A percentile compares a stretch with the other conserved stretches of the same genome.
These are phyloP conservation scores for Spathaspora passalidarum DNA, from an alignment of 805 yeast species.

Conservation along the genomic window DNA sequence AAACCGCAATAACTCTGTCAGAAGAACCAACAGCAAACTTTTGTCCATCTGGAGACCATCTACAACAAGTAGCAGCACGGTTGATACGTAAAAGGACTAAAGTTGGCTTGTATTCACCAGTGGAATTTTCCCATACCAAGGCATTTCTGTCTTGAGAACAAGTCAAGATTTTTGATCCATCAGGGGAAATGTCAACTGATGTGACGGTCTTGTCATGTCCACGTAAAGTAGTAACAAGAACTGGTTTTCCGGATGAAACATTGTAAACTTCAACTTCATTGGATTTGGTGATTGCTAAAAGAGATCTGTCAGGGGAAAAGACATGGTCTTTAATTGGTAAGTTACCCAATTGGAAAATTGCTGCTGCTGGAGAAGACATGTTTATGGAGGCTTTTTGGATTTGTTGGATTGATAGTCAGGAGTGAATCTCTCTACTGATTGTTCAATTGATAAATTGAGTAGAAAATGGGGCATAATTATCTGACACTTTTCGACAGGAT, in stretches of 20 bases:
- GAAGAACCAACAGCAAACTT: constrained; percentile 98
- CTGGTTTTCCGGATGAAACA: constrained; percentile 49
- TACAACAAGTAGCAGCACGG: constrained; percentile 91
- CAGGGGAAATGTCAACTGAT: constrained; percentile 84
- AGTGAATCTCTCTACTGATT: constrained; percentile 27
- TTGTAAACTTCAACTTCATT: constrained; percentile 72
- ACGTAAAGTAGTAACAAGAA: constrained; percentile 59
- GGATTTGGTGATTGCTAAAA: constrained; percentile 80
- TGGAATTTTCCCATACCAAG: constrained; percentile 80
- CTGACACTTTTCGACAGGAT: too few relatives aligned
- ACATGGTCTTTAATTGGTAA: constrained; percentile 90
- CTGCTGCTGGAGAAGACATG: constrained; percentile 27
- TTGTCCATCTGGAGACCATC: constrained; percentile 93
- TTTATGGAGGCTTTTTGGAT: not conserved
- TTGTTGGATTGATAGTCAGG: constrained; percentile 3
- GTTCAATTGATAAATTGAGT: not conserved
- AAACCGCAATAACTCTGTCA: constrained; percentile 89
- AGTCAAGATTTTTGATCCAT: constrained; percentile 83
- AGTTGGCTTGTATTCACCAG: constrained; percentile 73
- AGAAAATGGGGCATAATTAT: not conserved
- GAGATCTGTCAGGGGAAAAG: constrained; percentile 61
- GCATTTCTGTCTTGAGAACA: constrained; percentile 98
- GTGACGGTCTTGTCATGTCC: constrained; percentile 95
- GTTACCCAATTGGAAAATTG: constrained; percentile 66
- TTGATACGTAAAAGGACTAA: constrained; percentile 88